Evolutionary conservation across 306 rosid species (phyloP).

Genomic region (Begonia masoniana): DNA sequence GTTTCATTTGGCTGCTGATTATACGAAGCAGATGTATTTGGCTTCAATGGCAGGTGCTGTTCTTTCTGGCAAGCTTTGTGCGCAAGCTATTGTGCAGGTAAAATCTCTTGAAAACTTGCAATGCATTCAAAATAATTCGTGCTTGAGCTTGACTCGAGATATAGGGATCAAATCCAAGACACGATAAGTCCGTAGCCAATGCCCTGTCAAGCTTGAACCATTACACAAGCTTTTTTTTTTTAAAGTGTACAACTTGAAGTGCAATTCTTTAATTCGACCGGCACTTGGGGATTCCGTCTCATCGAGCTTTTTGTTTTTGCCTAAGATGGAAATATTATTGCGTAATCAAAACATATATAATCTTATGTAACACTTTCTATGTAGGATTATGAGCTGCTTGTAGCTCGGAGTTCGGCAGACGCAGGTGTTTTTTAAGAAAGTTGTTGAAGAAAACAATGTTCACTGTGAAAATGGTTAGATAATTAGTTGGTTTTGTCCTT

Average conservation of each 20-base stretch:
- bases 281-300: not conserved
- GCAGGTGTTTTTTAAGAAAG: conserved; percentile 32
- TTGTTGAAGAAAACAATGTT: no score
- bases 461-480: no score
- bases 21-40: conserved; percentile 87
- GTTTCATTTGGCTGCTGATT: conserved; percentile 90
- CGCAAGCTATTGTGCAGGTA: conserved; percentile 95
- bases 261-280: not conserved
- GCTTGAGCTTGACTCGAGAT: not conserved
- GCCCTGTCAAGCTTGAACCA: no score
- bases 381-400: conserved; percentile 66
- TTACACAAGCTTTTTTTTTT: not conserved
- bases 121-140: no score
- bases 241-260: not conserved
- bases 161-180: no score
- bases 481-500: no score
- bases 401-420: conserved; percentile 36
- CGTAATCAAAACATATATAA: no score
- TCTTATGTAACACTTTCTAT: not conserved
- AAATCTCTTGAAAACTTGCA: no score
- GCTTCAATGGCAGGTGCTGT: conserved; percentile 99
- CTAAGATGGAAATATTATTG: not conserved
- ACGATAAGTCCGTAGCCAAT: no score
- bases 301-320: not conserved
- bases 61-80: conserved; percentile 91